A percentile compares a stretch with the other conserved stretches of the same genome.
phyloP scores from a whole-genome alignment of 2,329 filamentous ascomycete species.

The Monilinia fructicola region DNA sequence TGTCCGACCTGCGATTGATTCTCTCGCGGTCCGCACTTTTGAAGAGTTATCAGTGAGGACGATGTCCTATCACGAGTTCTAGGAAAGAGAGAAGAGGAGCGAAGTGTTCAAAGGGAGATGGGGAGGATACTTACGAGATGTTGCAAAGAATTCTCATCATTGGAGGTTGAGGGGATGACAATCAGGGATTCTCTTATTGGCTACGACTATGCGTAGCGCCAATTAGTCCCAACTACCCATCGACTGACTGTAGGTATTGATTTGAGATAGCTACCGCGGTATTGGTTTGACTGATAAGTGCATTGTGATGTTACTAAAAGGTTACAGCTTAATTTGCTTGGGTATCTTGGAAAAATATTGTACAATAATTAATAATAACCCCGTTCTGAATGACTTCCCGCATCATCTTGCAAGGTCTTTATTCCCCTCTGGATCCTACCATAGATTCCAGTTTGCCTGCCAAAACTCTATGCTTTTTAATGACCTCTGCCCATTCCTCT shows the following conservation, averaged over 20 bases:
- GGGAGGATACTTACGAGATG: not conserved
- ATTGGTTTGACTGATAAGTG: not conserved
- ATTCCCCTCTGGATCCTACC: conserved; percentile 47
- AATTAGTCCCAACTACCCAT: not conserved
- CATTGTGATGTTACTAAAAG: not conserved
- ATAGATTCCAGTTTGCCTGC: conserved; percentile 75
- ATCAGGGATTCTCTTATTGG: conserved; percentile 19
- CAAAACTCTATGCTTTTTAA: conserved; percentile 82
- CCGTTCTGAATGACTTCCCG: not conserved
- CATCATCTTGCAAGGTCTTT: not conserved
- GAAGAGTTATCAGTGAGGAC: not conserved
- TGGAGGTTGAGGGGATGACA: conserved; percentile 16
- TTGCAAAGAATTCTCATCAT: not conserved
- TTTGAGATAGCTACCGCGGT: not conserved
- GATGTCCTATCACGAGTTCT: not conserved
- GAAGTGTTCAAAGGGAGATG: not conserved
- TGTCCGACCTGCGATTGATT: too few relatives aligned
- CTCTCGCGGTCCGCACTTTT: not conserved
- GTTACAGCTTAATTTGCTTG: conserved; percentile 4
- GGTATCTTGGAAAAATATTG: conserved; percentile 14
- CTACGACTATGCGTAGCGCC: conserved; percentile 7
- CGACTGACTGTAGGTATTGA: not conserved
- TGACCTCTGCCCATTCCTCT: conserved; percentile 82
- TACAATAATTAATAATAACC: not conserved
- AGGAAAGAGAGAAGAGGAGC: not conserved